phyloP scores from a whole-genome alignment of 106 monocot species.

The Platanthera guangdongensis region DNA sequence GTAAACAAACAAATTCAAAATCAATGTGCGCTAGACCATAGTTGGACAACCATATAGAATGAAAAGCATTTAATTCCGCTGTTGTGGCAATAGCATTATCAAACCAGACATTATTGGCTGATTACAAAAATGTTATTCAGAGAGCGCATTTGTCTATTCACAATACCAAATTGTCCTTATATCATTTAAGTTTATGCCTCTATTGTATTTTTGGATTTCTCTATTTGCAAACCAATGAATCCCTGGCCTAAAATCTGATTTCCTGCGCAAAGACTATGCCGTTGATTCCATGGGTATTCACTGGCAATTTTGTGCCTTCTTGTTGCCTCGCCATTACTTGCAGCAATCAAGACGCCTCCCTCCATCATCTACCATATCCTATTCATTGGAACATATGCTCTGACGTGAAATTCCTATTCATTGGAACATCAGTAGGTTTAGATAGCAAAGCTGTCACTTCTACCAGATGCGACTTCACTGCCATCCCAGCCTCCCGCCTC shows the following conservation, averaged over 20 bases:
- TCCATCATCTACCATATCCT: neutral
- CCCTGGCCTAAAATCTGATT: no score
- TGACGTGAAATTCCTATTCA: conserved; percentile 29
- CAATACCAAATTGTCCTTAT: no score
- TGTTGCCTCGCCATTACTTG: conserved; percentile 9
- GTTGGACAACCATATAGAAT: neutral
- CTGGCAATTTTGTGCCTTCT: neutral
- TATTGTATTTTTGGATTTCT: no score
- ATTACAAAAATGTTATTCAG: no score
- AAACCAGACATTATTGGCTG: no score
- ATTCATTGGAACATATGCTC: conserved; percentile 18
- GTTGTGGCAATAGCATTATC: no score
- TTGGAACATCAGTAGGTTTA: conserved; percentile 39
- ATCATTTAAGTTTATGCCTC: no score
- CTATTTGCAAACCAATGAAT: no score
- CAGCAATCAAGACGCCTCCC: neutral
- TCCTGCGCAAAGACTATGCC: no score
- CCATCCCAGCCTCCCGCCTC: conserved; percentile 28
- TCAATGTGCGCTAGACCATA: neutral
- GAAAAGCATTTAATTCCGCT: no score
- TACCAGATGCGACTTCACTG: conserved; percentile 35
- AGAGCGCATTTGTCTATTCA: no score
- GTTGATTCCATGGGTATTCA: neutral
- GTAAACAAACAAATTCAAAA: neutral
- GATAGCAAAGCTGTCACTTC: conserved; percentile 31